These are phyloP conservation scores for Pterocarpus santalinus DNA, from an alignment of 306 rosid genomes.

Conservation along the genomic window DNA sequence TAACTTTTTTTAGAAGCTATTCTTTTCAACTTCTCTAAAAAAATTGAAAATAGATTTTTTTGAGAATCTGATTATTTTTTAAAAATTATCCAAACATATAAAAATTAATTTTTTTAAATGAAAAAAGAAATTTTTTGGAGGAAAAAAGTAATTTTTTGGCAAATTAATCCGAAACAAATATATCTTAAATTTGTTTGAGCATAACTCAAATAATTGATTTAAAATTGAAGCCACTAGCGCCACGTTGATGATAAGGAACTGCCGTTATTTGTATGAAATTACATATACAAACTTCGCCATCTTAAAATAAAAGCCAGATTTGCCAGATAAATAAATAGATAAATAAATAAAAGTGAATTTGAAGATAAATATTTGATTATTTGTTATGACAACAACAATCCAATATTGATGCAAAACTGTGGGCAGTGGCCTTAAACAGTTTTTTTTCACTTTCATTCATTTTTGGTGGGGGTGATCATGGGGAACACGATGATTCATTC, in stretches of 20 bases:
- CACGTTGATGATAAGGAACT: not conserved
- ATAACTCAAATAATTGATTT: not conserved
- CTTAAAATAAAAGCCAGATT: not conserved
- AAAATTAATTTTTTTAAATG: too few species aligned
- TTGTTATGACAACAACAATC: not conserved
- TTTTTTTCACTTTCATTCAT: constrained; percentile 9
- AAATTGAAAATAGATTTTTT: too few species aligned
- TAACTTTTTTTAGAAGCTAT: too few species aligned
- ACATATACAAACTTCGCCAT: not conserved
- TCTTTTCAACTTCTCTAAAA: too few species aligned
- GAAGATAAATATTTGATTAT: not conserved
- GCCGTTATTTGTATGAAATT: too few species aligned
- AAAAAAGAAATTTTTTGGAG: too few species aligned
- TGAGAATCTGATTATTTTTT: too few species aligned
- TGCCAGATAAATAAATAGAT: not conserved
- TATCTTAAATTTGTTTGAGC: not conserved
- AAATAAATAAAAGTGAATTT: too few species aligned
- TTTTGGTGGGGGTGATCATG: constrained; percentile 3
- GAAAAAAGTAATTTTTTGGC: too few species aligned
- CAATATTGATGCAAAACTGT: not conserved
- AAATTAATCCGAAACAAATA: too few species aligned
- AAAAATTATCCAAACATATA: too few species aligned
- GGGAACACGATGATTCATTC: constrained; percentile 26
- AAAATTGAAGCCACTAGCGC: not conserved
- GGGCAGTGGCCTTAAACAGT: not conserved